Evolutionary conservation across 345 rosid genomes (phyloP), one percentile per base, ranked within the genome.

Genomic region (Erucastrum elatum): DNA sequence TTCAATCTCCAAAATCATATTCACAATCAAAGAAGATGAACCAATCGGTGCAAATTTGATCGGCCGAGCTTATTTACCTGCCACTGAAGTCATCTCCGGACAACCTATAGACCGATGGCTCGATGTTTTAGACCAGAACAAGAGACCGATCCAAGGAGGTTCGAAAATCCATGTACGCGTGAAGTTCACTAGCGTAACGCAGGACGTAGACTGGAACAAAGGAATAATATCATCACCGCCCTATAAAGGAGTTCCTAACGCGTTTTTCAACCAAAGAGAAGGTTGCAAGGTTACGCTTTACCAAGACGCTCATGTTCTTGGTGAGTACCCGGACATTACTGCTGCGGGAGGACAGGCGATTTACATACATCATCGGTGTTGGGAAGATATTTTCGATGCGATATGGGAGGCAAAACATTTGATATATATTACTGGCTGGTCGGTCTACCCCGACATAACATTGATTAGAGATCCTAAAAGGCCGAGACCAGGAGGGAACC

Each of bases 361-460:
- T 58, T 87, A 83, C 51, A 79, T 83, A 35, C 85, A 86, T 53
- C 88, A 58, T 37, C 67, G 86, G 61, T 92, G 97, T 59, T 94
- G 98, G 97, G 94, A 94, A 84, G 94, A 90, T 6, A 81, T 94
- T 8, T 94, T 90, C 25, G 87, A 89, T 7, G 90, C 93, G 1
- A 88, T 94, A 35, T 64, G 44, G 13, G 62, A 87, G 0, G 97
- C 97, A 1, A 74, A 80, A 27, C 85, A 88, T 46, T 84, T 94
- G 21, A 86, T 92, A 74, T 94, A 94, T 72, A 83, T 92, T 13
- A 65, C 94, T 0, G 97, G 98, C 1, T 94, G 98, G 98, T 91
- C 97, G 2, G 88, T 94, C 0, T 79, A 83, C 44, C 70, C 91
- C 12, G 34, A 83, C 15, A 78, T 92, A 16, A 77, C 87, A 31